Evolutionary conservation across 106 monocot genomes (phyloP).

Genomic region (Dendrobium catenatum): DNA sequence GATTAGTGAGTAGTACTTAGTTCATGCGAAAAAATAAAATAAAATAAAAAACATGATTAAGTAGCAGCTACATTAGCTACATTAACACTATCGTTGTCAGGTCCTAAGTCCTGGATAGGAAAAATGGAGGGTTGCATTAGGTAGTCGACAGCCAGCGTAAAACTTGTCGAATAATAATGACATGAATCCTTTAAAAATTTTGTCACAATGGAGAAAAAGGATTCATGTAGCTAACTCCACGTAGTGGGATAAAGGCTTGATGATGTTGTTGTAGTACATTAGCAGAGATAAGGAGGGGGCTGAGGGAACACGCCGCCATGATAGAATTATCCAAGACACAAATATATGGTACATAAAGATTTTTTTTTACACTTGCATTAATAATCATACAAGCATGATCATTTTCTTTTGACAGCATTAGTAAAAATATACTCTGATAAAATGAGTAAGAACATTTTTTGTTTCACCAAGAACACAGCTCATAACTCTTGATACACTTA

Average conservation of each 20-base stretch:
- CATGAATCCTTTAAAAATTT: too few relatives aligned
- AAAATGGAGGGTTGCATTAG: too few relatives aligned
- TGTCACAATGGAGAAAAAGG: too few relatives aligned
- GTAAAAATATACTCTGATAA: not conserved
- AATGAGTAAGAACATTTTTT: not conserved
- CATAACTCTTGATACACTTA: slow-evolving; percentile 10
- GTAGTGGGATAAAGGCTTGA: too few relatives aligned
- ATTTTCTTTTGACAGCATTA: not conserved
- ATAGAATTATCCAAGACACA: not conserved
- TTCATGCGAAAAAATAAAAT: not conserved
- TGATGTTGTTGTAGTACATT: not conserved
- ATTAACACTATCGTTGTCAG: too few relatives aligned
- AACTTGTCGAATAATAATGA: too few relatives aligned
- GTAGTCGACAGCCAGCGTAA: too few relatives aligned
- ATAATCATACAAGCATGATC: not conserved
- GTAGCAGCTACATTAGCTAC: not conserved
- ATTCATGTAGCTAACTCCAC: too few relatives aligned
- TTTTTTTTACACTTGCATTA: not conserved
- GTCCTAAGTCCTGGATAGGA: too few relatives aligned
- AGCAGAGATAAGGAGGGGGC: too few relatives aligned
- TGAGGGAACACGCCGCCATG: not conserved
- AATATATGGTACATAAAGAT: not conserved
- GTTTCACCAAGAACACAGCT: not conserved
- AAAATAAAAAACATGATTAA: not conserved
- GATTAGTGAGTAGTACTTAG: not conserved